Conservation (phyloP, 2,329 filamentous ascomycete genomes). For the Lachnellula occidentalis region DNA sequence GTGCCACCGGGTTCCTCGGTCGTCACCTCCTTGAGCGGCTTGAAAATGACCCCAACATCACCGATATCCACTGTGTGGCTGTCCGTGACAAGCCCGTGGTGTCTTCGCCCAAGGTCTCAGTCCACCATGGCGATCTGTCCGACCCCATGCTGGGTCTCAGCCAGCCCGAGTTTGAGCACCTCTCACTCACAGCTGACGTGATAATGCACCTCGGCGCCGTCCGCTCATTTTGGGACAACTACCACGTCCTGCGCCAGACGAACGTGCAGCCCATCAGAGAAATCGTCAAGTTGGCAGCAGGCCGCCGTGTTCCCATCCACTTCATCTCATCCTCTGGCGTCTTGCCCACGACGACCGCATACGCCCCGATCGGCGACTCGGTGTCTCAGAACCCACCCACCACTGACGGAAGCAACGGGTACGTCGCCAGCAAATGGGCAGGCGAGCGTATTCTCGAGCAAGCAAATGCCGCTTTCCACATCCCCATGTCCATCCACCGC, state of each 20-base stretch:
- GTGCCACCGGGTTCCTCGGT: slow-evolving; percentile 37
- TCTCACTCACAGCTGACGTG: slow-evolving; percentile 34
- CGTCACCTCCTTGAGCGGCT: slow-evolving; percentile 34
- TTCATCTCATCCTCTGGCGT: slow-evolving; percentile 32
- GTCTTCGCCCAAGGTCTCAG: slow-evolving; percentile 21
- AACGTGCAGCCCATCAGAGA: slow-evolving; percentile 36
- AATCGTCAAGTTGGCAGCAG: slow-evolving; percentile 31
- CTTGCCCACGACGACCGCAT: not conserved
- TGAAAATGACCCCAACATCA: slow-evolving; percentile 27
- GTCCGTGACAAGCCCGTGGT: slow-evolving; percentile 25
- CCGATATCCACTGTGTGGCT: slow-evolving; percentile 40
- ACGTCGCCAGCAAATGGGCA: slow-evolving; percentile 31
- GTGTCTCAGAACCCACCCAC: slow-evolving; percentile 10
- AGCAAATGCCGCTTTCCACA: not conserved
- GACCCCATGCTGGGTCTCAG: slow-evolving; percentile 35
- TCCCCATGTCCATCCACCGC: slow-evolving; percentile 5
- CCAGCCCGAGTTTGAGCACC: slow-evolving; percentile 19
- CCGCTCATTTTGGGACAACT: slow-evolving; percentile 35
- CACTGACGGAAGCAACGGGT: slow-evolving; percentile 28
- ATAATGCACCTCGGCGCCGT: slow-evolving; percentile 52
- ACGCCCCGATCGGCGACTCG: not conserved
- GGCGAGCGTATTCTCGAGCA: slow-evolving; percentile 31
- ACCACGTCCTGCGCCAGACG: slow-evolving; percentile 29
- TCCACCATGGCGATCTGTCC: slow-evolving; percentile 35
- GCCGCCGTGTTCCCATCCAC: slow-evolving; percentile 32